These are phyloP conservation scores for Psilocybe subaeruginosa DNA, from an alignment of 768 basidiomycete genomes.

Conservation along the genomic window DNA sequence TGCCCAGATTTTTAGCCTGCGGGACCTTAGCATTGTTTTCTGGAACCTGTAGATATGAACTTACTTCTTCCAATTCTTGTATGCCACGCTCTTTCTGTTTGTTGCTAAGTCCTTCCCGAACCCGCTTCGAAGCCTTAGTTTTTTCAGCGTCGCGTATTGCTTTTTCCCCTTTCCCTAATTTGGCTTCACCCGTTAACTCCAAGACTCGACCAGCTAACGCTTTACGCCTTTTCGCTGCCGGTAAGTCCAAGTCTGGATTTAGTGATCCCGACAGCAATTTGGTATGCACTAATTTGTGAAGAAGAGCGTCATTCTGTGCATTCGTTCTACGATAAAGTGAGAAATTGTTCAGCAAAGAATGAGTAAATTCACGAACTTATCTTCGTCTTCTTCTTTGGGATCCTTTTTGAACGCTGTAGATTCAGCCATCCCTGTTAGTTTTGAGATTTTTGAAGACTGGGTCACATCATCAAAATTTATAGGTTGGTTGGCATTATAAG, in stretches of 20 bases:
- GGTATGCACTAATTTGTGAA: slow-evolving; percentile 82
- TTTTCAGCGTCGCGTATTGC: slow-evolving; percentile 62
- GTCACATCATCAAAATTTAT: slow-evolving; percentile 7
- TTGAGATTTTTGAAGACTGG: slow-evolving; percentile 80
- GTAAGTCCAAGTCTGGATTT: slow-evolving; percentile 60
- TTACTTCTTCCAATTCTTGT: slow-evolving; percentile 70
- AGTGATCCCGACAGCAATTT: slow-evolving; percentile 76
- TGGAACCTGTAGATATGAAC: slow-evolving; percentile 18
- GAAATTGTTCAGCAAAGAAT: not conserved
- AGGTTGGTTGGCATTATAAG: not conserved
- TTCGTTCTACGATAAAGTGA: slow-evolving; percentile 56
- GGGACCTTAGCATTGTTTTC: slow-evolving; percentile 1
- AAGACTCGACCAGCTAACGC: slow-evolving; percentile 78
- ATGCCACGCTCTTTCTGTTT: slow-evolving; percentile 62
- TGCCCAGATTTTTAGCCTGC: slow-evolving; percentile 83
- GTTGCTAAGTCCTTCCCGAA: slow-evolving; percentile 68
- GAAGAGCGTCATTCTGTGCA: slow-evolving; percentile 73
- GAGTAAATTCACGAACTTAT: slow-evolving; percentile 40
- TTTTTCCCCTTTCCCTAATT: slow-evolving; percentile 76
- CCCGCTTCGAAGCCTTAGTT: slow-evolving; percentile 69
- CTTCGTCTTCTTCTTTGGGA: slow-evolving; percentile 53
- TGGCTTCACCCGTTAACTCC: slow-evolving; percentile 69
- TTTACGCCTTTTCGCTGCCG: slow-evolving; percentile 70
- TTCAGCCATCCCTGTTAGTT: slow-evolving; percentile 41
- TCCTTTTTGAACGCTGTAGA: slow-evolving; percentile 25